These are phyloP conservation scores for Chrysoporthe deuterocubensis DNA, from an alignment of 2,329 filamentous ascomycete genomes.

Conservation along the genomic window DNA sequence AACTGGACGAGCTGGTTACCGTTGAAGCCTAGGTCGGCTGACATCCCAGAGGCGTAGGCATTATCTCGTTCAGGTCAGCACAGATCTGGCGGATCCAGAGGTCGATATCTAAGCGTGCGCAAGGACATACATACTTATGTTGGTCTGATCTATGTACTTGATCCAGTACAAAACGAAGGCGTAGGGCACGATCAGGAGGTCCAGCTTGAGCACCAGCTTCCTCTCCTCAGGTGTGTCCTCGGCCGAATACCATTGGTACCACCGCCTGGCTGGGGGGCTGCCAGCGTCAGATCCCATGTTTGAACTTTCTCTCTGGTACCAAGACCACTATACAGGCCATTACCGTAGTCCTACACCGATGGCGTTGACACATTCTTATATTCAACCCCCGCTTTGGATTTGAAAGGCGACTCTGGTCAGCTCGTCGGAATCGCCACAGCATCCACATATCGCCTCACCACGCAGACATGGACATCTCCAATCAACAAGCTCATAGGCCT, in stretches of 20 bases:
- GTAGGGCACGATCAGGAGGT: conserved; percentile 31
- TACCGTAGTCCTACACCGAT: too few species aligned
- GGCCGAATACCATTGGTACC: conserved; percentile 32
- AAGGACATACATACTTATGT: conserved; percentile 29
- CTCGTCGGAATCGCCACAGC: conserved; percentile 2
- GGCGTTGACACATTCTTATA: too few species aligned
- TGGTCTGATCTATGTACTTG: conserved; percentile 33
- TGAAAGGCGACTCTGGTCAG: neutral
- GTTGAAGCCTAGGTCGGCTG: conserved; percentile 24
- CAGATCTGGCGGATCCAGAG: neutral
- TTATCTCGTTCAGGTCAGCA: conserved; percentile 18
- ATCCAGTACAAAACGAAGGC: conserved; percentile 33
- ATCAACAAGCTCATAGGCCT: neutral
- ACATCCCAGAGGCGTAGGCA: conserved; percentile 29
- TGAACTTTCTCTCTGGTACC: neutral
- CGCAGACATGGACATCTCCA: neutral
- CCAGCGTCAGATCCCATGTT: neutral
- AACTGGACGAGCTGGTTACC: conserved; percentile 32
- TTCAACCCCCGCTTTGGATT: too few species aligned
- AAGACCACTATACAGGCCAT: too few species aligned
- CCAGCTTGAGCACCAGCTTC: conserved; percentile 31
- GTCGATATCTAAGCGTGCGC: neutral
- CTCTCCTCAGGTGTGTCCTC: conserved; percentile 31
- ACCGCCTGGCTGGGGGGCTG: conserved; percentile 15
- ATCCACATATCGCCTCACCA: conserved; percentile 11